A percentile compares a stretch with the other conserved stretches of the same genome.
Conservation (phyloP, 495 filamentous ascomycete genomes). For the Daldinia caldariorum region DNA sequence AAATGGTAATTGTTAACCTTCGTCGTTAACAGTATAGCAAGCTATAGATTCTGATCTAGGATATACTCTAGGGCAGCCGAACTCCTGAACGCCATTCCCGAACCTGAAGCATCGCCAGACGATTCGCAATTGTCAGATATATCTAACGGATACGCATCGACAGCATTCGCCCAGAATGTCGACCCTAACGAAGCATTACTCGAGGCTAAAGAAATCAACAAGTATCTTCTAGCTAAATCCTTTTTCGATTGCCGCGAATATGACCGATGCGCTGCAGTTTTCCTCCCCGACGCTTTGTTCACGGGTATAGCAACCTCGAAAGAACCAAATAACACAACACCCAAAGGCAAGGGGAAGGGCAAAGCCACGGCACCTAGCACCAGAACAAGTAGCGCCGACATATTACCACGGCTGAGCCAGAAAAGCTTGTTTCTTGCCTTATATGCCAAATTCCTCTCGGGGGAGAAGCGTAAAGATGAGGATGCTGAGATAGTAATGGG, state of each 20-base stretch:
- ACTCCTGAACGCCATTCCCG: constrained; percentile 82
- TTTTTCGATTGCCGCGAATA: constrained; percentile 96
- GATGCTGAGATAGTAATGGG: constrained; percentile 98
- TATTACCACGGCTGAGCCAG: constrained; percentile 70
- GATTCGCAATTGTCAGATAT: constrained; percentile 51
- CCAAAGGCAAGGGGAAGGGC: constrained; percentile 57
- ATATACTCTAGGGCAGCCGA: constrained; percentile 81
- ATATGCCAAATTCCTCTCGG: constrained; percentile 91
- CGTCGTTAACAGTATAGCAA: not conserved
- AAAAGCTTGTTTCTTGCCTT: constrained; percentile 91
- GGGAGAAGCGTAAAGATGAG: constrained; percentile 95
- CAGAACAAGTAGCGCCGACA: constrained; percentile 35
- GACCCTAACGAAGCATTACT: constrained; percentile 76
- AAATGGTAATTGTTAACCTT: constrained; percentile 82
- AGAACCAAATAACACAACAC: constrained; percentile 54
- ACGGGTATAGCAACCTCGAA: constrained; percentile 65
- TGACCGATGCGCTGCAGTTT: constrained; percentile 91
- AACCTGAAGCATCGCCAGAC: constrained; percentile 50
- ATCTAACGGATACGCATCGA: constrained; percentile 50
- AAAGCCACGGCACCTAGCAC: constrained; percentile 55
- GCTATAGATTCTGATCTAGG: constrained; percentile 12
- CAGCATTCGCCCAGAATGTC: constrained; percentile 59
- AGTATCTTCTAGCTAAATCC: constrained; percentile 91
- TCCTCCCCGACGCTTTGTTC: constrained; percentile 78
- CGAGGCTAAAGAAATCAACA: constrained; percentile 81